Conservation (phyloP, 1,284 basidiomycete genomes). For the Thecaphora thlaspeos region DNA sequence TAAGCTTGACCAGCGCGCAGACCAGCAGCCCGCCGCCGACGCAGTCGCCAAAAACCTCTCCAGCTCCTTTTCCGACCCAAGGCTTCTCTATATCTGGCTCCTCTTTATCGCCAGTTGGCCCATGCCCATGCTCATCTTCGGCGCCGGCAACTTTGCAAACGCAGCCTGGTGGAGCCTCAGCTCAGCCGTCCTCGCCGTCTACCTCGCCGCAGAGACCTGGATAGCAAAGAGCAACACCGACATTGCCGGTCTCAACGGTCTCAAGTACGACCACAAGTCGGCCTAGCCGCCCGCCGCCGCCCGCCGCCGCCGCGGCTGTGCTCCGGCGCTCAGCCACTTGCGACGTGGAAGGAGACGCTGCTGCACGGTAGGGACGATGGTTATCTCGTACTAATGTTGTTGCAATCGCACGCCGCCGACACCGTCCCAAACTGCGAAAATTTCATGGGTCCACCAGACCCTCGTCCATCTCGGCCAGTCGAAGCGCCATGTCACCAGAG, state of each 20-base stretch:
- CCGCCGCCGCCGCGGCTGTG: too few relatives aligned
- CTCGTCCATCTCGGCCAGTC: conserved; percentile 16
- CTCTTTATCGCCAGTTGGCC: conserved; percentile 40
- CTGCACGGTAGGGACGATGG: neutral
- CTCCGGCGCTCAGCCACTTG: too few relatives aligned
- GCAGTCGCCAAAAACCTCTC: conserved; percentile 17
- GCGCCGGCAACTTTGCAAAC: conserved; percentile 52
- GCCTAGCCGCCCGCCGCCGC: too few relatives aligned
- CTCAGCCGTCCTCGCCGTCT: conserved; percentile 27
- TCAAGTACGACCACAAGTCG: conserved; percentile 54
- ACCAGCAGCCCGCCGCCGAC: conserved; percentile 10
- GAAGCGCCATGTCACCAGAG: conserved; percentile 27
- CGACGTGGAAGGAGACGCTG: too few relatives aligned
- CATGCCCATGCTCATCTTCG: conserved; percentile 53
- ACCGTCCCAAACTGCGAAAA: too few relatives aligned
- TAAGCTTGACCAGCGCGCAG: conserved; percentile 20
- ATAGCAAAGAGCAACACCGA: conserved; percentile 46
- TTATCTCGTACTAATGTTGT: neutral
- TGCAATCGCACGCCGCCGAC: too few relatives aligned
- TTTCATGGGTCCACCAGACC: neutral
- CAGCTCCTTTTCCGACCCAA: conserved; percentile 26
- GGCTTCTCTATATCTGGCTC: conserved; percentile 49
- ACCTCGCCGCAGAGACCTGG: conserved; percentile 37
- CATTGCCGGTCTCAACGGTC: conserved; percentile 37
- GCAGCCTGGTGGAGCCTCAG: conserved; percentile 54